Conservation (phyloP, 2,329 filamentous ascomycete genomes). For the Achaetomium macrosporum region DNA sequence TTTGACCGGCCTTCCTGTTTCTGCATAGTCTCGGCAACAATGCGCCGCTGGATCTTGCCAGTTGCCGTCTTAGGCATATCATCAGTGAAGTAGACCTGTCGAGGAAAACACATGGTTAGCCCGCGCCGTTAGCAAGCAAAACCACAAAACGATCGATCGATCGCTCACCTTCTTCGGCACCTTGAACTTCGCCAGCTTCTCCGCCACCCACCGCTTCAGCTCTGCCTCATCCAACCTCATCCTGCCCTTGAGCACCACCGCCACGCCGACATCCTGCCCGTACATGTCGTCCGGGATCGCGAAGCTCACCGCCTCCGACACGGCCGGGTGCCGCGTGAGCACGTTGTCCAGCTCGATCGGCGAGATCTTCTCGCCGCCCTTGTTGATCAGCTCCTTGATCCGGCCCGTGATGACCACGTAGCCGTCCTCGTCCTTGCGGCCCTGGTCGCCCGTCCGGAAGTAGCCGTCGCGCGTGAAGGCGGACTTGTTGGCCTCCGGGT, state of each 20-base stretch:
- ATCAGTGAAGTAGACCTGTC: conserved; percentile 65
- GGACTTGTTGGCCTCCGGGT: conserved; percentile 65
- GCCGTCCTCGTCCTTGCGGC: conserved; percentile 71
- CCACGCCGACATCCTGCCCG: conserved; percentile 74
- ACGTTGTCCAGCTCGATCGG: conserved; percentile 85
- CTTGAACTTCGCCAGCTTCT: conserved; percentile 76
- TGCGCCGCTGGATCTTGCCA: conserved; percentile 78
- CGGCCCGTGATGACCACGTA: conserved; percentile 84
- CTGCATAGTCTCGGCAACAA: conserved; percentile 80
- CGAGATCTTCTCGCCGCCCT: conserved; percentile 84
- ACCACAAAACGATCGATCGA: conserved; percentile 4
- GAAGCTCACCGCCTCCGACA: conserved; percentile 77
- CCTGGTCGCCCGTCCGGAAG: conserved; percentile 85
- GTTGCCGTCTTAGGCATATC: conserved; percentile 90
- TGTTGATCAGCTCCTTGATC: conserved; percentile 91
- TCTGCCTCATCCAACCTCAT: conserved; percentile 51
- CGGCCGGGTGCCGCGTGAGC: conserved; percentile 63
- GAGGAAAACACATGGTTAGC: not conserved
- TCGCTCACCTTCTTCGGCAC: conserved; percentile 70
- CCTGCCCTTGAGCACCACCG: conserved; percentile 66
- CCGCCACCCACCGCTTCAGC: conserved; percentile 61
- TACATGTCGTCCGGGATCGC: conserved; percentile 77
- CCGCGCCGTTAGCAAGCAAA: not conserved
- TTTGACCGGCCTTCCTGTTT: conserved; percentile 58
- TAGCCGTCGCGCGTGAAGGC: conserved; percentile 71